Percentiles rank a stretch among this genome's conserved stretches.
These are phyloP conservation scores for Saprolegnia diclina DNA, from an alignment of 352 stramenopile genomes.

Conservation along the genomic window DNA sequence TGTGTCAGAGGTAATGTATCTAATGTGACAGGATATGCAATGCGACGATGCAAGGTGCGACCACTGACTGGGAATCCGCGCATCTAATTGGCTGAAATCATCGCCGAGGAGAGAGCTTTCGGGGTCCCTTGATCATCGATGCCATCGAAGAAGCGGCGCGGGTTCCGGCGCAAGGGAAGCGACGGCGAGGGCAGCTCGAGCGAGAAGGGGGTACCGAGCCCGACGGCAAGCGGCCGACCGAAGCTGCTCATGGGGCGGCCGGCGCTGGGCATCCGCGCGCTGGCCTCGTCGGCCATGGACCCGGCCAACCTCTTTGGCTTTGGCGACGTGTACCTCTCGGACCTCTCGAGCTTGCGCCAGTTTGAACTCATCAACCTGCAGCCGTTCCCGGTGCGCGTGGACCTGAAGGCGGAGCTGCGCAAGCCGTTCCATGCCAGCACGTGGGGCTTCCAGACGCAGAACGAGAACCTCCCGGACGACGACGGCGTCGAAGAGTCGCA, in stretches of 20 bases:
- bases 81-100: constrained; percentile 14
- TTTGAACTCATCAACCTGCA: constrained; percentile 74
- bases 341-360: constrained; percentile 75
- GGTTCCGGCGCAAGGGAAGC: constrained; percentile 4
- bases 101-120: not conserved
- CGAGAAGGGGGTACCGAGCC: not conserved
- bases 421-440: constrained; percentile 72
- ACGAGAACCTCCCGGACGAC: constrained; percentile 52
- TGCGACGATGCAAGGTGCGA: not conserved
- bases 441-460: constrained; percentile 84
- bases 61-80: not conserved
- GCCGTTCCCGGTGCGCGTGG: constrained; percentile 43
- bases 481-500: constrained; percentile 27
- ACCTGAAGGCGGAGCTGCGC: constrained; percentile 64
- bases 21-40: too few species aligned
- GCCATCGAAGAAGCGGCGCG: constrained; percentile 12
- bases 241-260: constrained; percentile 4
- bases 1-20: too few species aligned
- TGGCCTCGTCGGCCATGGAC: constrained; percentile 17
- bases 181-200: not conserved
- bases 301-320: constrained; percentile 39
- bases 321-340: constrained; percentile 82
- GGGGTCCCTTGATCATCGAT: not conserved
- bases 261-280: constrained; percentile 18
- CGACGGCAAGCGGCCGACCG: not conserved